Evolutionary conservation across 2,329 filamentous ascomycete species (phyloP).

Genomic region (Colletotrichum neosansevieriae): DNA sequence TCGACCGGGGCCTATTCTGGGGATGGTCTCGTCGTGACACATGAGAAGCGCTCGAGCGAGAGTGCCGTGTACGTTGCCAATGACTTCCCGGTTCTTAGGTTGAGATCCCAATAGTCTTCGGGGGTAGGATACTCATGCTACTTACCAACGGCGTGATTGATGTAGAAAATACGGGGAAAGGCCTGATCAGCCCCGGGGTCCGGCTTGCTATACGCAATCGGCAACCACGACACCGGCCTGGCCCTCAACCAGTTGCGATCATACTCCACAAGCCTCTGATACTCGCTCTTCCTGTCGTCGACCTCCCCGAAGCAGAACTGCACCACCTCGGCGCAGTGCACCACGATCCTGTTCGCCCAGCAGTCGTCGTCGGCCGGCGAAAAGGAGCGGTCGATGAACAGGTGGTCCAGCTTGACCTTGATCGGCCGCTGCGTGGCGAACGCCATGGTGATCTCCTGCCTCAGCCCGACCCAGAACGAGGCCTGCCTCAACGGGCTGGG

Average conservation of each 20-base stretch:
- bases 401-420: conserved; percentile 61
- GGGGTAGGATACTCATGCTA: background rate
- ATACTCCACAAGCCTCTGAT: conserved; percentile 59
- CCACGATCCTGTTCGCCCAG: conserved; percentile 72
- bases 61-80: conserved; percentile 70
- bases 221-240: conserved; percentile 64
- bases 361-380: conserved; percentile 60
- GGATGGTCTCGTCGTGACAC: conserved; percentile 66
- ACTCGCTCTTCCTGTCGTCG: conserved; percentile 49
- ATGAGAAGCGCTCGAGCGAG: conserved; percentile 68
- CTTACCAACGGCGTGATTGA: conserved; percentile 65
- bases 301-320: conserved; percentile 70
- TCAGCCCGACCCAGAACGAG: conserved; percentile 68
- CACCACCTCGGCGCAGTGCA: conserved; percentile 73
- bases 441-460: conserved; percentile 71
- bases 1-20: conserved; percentile 58
- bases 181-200: conserved; percentile 50
- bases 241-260: conserved; percentile 59
- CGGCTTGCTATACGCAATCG: conserved; percentile 61
- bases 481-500: conserved; percentile 61
- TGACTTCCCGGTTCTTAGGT: conserved; percentile 53
- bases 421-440: conserved; percentile 60
- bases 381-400: conserved; percentile 64
- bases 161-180: conserved; percentile 71
- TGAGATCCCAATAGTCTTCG: background rate